Conservation (phyloP, 805 yeast species). For the Yarrowia hollandica region DNA sequence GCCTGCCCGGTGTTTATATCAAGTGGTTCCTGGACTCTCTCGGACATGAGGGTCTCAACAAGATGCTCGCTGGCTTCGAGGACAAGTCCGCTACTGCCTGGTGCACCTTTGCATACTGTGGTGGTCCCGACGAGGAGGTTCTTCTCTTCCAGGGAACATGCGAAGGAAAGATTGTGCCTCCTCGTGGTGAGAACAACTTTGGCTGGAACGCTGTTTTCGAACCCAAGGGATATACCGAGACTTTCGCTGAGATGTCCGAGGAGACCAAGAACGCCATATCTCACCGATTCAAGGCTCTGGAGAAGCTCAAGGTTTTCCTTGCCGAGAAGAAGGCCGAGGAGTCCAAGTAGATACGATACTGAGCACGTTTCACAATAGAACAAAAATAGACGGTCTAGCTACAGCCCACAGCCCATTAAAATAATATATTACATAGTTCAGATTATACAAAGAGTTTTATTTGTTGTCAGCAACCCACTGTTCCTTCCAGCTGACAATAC, state of each 20-base stretch:
- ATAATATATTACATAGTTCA: slow-evolving; percentile 12
- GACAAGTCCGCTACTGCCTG: slow-evolving; percentile 84
- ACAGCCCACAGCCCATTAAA: neutral
- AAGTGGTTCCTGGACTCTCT: slow-evolving; percentile 85
- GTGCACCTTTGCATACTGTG: slow-evolving; percentile 90
- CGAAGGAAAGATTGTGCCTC: slow-evolving; percentile 72
- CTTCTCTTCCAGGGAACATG: slow-evolving; percentile 81
- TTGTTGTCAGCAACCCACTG: slow-evolving; percentile 64
- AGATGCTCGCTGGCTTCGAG: slow-evolving; percentile 76
- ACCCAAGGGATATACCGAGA: slow-evolving; percentile 71
- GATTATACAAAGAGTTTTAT: neutral
- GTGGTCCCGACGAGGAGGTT: slow-evolving; percentile 73
- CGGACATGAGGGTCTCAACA: slow-evolving; percentile 75
- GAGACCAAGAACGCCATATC: slow-evolving; percentile 74
- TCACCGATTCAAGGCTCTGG: slow-evolving; percentile 84
- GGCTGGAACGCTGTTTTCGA: slow-evolving; percentile 95
- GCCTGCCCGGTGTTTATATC: slow-evolving; percentile 91
- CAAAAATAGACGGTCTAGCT: neutral
- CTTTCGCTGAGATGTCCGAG: slow-evolving; percentile 89
- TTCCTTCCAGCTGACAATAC: slow-evolving; percentile 72
- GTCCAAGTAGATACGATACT: slow-evolving; percentile 4
- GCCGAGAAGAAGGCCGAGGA: slow-evolving; percentile 24
- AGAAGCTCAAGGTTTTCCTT: slow-evolving; percentile 59
- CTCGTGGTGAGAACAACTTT: slow-evolving; percentile 76
- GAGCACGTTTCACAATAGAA: too few species aligned